These are phyloP conservation scores for Russula abietina DNA, from an alignment of 768 basidiomycete genomes.

Conservation along the genomic window DNA sequence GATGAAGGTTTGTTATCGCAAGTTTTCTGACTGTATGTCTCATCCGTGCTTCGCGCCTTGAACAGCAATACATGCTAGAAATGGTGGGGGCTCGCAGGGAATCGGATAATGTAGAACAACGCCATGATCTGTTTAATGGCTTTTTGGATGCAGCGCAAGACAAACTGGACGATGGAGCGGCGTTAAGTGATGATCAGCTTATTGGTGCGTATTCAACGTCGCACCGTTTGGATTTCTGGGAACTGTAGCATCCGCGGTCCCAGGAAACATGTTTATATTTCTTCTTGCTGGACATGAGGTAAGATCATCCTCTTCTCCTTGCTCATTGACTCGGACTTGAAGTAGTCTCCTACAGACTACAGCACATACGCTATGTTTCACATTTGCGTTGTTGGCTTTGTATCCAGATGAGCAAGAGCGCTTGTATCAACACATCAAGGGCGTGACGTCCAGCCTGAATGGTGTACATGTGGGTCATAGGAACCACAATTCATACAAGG, in stretches of 20 bases:
- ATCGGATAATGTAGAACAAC: constrained; percentile 23
- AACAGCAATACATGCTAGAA: constrained; percentile 29
- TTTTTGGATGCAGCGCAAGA: constrained; percentile 26
- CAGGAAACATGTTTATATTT: constrained; percentile 31
- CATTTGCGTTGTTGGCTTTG: too few species aligned
- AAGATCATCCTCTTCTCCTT: not conserved
- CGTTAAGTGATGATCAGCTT: constrained; percentile 26
- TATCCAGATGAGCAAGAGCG: too few species aligned
- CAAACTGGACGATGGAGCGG: constrained; percentile 17
- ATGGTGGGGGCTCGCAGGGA: constrained; percentile 26
- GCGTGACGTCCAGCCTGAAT: too few species aligned
- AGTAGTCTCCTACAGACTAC: too few species aligned
- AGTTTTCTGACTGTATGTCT: not conserved
- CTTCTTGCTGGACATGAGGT: constrained; percentile 35
- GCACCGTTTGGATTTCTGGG: not conserved
- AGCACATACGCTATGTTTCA: too few species aligned
- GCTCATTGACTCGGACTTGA: too few species aligned
- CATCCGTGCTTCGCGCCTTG: not conserved
- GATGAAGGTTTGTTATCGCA: constrained; percentile 32
- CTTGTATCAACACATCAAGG: too few species aligned
- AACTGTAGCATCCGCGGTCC: not conserved
- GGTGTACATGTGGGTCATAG: too few species aligned
- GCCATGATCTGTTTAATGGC: constrained; percentile 29
- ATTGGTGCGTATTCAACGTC: constrained; percentile 6
- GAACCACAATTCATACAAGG: too few species aligned